A percentile compares a stretch with the other conserved stretches of the same genome.
Evolutionary conservation across 2,329 filamentous ascomycete species (phyloP).

Genomic region (Didymella sp.): DNA sequence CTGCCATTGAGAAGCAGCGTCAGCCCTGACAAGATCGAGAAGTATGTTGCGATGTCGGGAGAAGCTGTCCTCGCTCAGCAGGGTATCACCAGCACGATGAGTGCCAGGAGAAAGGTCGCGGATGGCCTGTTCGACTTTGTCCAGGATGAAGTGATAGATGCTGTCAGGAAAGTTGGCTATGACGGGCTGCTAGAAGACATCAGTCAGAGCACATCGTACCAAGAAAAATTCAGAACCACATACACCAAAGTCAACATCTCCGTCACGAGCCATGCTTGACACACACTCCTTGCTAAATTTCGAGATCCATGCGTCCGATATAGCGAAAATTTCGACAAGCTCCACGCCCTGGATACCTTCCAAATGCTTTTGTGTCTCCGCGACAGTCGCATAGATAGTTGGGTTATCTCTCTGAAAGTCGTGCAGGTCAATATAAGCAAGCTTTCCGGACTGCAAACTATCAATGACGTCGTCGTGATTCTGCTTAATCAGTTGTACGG

Average conservation of each 20-base stretch:
- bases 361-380: conserved; percentile 27
- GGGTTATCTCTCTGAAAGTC: conserved; percentile 24
- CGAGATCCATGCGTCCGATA: conserved; percentile 36
- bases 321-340: conserved; percentile 26
- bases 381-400: conserved; percentile 25
- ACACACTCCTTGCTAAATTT: conserved; percentile 24
- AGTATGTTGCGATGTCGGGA: conserved; percentile 24
- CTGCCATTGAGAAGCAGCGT: conserved; percentile 38
- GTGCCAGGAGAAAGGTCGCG: conserved; percentile 12
- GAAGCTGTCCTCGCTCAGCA: conserved; percentile 27
- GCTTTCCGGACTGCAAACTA: conserved; percentile 28
- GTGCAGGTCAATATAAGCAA: conserved; percentile 32
- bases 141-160: conserved; percentile 16
- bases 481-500: conserved; percentile 28
- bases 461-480: conserved; percentile 28
- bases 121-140: conserved; percentile 24
- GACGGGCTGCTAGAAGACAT: conserved; percentile 7
- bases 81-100: conserved; percentile 24
- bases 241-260: conserved; percentile 33
- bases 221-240: conserved; percentile 4
- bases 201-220: conserved; percentile 4
- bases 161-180: conserved; percentile 20
- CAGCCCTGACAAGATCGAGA: conserved; percentile 22
- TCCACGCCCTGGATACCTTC: conserved; percentile 17
- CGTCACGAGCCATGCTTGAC: conserved; percentile 24